Base-by-base conservation (phyloP, 371 early-diverging fungal genomes). In the Rhizopus stolonifer region DNA sequence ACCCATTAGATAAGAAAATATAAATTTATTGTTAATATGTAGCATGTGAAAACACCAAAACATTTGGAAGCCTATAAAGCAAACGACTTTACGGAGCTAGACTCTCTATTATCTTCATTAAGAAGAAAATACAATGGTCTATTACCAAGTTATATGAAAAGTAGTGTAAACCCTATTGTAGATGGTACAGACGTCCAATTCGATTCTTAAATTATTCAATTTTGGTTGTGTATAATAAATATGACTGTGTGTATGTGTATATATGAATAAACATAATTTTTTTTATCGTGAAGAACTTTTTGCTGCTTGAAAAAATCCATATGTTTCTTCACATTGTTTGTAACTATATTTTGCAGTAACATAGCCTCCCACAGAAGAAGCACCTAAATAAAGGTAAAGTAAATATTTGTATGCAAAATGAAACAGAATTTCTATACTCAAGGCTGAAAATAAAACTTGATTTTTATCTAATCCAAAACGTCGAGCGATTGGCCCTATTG, bases 341-440 rank as follows among this genome's bases (percentile, higher is more conserved):
- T 39, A 57, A 4, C 49, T 49, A 22, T 62, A 57, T 54, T 49
- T 53, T 7, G 63, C 26, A 19, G 58, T 11, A 29, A 57, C 21
- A 46, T 62, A 62, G 5, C 61, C 56, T 10, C 34, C 50, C 6
- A 54, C n/a, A n/a, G 45, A 44, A 22, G 63, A 62, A 8, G 54
- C 42, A n/a, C 49, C 56, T 52, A 11, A 11, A 0, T 15, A 14
- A 36, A 14, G 15, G n/a, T 14, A n/a, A n/a, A 11, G 14, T 36
- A 5, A 36, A n/a, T 23, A 45, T 23, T 22, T 51, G 13, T 21
- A 19, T 17, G 15, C 4, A 52, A 1, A 32, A 52, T n/a, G 15
- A 14, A 36, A 36, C 11, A n/a, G 36, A n/a, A n/a, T n/a, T n/a
- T n/a, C n/a, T 36, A 36, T 36, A 58, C 58, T 25, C 15, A 61